phyloP scores from a whole-genome alignment of 306 rosid species.

The Canavalia gladiata region DNA sequence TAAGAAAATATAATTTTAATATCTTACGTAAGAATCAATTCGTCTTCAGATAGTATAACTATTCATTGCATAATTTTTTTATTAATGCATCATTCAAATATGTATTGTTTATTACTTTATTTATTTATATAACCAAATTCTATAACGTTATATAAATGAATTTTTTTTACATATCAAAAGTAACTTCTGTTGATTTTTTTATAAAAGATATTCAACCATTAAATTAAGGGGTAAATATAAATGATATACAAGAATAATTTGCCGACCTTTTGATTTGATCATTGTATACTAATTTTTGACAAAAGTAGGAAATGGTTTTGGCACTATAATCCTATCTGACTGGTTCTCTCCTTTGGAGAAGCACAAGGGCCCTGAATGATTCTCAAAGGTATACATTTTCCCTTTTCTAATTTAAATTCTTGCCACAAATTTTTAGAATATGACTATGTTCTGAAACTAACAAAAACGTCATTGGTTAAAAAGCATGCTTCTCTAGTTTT shows the following conservation, averaged over 20 bases:
- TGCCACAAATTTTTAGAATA: not conserved
- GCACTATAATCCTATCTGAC: not conserved
- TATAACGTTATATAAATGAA: not conserved
- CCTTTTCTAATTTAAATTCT: not conserved
- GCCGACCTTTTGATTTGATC: too few species aligned
- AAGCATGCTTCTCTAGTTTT: not conserved
- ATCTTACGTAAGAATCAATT: too few species aligned
- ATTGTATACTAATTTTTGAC: not conserved
- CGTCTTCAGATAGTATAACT: not conserved
- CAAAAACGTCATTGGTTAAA: not conserved
- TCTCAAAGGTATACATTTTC: not conserved
- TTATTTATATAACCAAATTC: not conserved
- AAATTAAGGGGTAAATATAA: not conserved
- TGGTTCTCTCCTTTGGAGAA: not conserved
- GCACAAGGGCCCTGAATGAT: not conserved
- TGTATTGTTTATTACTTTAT: not conserved
- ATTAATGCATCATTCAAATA: not conserved
- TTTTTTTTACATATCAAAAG: too few species aligned
- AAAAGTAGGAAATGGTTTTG: not conserved
- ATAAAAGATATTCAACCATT: too few species aligned
- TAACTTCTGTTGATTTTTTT: too few species aligned
- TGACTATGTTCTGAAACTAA: not conserved
- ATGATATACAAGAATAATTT: not conserved
- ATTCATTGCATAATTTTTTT: not conserved
- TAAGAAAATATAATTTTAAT: not conserved